Conservation (phyloP, 345 rosid genomes). For the Eucalyptus marginata region DNA sequence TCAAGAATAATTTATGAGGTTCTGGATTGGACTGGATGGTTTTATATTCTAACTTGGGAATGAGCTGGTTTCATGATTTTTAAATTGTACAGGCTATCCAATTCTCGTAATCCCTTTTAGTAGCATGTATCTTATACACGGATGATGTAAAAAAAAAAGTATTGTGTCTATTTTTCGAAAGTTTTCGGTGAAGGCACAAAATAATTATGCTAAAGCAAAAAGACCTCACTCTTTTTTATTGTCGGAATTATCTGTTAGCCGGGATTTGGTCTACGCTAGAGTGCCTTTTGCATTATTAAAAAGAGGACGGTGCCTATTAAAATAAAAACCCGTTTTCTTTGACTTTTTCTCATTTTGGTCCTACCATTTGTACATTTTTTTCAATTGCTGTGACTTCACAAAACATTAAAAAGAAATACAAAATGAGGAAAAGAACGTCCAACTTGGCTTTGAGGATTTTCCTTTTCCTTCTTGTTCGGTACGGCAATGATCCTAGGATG, state of each 20-base stretch:
- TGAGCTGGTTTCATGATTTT: fast-evolving
- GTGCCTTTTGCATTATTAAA: background rate
- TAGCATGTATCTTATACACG: fast-evolving
- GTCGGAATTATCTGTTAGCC: background rate
- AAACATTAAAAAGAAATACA: background rate
- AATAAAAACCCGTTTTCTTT: background rate
- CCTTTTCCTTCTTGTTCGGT: background rate
- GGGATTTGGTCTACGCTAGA: background rate
- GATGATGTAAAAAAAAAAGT: background rate
- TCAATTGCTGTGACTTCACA: background rate
- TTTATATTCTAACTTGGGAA: background rate
- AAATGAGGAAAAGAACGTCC: background rate
- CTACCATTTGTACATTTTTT: background rate
- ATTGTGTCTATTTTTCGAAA: background rate
- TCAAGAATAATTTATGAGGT: fast-evolving
- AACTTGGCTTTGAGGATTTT: background rate
- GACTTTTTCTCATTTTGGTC: background rate
- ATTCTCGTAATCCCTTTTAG: background rate
- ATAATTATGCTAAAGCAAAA: background rate
- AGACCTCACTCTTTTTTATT: background rate
- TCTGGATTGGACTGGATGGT: fast-evolving
- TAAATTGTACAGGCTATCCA: fast-evolving
- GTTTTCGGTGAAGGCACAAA: background rate
- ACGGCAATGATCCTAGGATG: background rate
- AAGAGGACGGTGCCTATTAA: background rate